A percentile compares a stretch with the other conserved stretches of the same genome.
Evolutionary conservation across 352 stramenopile species (phyloP).

Genomic region (Peronospora farinosa): DNA sequence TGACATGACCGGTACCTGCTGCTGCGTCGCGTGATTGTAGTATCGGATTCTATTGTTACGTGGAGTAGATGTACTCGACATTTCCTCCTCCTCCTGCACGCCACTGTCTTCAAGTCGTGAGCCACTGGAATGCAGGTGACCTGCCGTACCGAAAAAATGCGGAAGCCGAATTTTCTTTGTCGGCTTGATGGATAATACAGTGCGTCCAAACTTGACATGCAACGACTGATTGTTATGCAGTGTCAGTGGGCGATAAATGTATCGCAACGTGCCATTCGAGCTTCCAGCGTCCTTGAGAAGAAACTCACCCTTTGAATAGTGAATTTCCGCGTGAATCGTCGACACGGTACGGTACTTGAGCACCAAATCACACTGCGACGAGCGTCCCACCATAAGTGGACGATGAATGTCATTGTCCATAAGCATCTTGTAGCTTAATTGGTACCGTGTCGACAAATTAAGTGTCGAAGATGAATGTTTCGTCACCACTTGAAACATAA

Average conservation of each 20-base stretch:
- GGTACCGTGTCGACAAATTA: slow-evolving; percentile 80
- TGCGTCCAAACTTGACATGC: slow-evolving; percentile 83
- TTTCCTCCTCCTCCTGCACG: slow-evolving; percentile 55
- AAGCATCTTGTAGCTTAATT: slow-evolving; percentile 88
- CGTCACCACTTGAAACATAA: slow-evolving; percentile 86
- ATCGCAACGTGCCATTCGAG: slow-evolving; percentile 91
- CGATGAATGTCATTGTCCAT: slow-evolving; percentile 89
- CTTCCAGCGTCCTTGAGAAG: slow-evolving; percentile 91
- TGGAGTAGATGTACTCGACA: slow-evolving; percentile 47
- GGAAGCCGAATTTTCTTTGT: slow-evolving; percentile 85
- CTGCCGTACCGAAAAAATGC: slow-evolving; percentile 68
- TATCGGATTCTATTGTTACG: slow-evolving; percentile 64
- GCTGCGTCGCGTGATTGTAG: slow-evolving; percentile 39
- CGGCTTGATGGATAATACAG: slow-evolving; percentile 82
- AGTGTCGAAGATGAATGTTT: slow-evolving; percentile 82
- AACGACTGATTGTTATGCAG: slow-evolving; percentile 86
- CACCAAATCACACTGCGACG: slow-evolving; percentile 91
- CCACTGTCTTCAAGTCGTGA: slow-evolving; percentile 50
- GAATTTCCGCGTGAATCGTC: slow-evolving; percentile 90
- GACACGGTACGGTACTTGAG: slow-evolving; percentile 94
- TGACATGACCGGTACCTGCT: slow-evolving; percentile 29
- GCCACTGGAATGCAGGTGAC: slow-evolving; percentile 43
- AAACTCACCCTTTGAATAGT: slow-evolving; percentile 92
- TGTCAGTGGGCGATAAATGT: slow-evolving; percentile 90
- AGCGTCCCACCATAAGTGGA: slow-evolving; percentile 89